A percentile compares a stretch with the other conserved stretches of the same genome.
These are phyloP conservation scores for Monosporascus cannonballus DNA, from an alignment of 2,329 filamentous ascomycete genomes.

Conservation along the genomic window DNA sequence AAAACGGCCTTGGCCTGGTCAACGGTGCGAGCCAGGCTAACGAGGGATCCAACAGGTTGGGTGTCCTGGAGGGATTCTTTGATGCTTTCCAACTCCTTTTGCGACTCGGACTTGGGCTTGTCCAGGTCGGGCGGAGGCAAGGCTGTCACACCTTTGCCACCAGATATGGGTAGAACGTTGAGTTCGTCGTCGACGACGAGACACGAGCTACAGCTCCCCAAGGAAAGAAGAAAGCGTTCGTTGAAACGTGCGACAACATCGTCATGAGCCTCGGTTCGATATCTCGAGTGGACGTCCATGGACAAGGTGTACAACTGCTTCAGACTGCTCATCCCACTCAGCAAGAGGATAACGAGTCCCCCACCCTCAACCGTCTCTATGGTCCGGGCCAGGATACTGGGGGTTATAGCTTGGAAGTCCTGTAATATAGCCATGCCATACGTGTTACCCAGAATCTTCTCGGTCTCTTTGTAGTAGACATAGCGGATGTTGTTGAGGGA, in stretches of 20 bases:
- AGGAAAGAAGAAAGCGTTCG: constrained; percentile 89
- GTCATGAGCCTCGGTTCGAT: constrained; percentile 90
- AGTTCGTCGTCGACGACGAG: constrained; percentile 96
- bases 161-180: constrained; percentile 94
- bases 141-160: constrained; percentile 81
- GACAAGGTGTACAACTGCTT: constrained; percentile 95
- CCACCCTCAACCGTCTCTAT: constrained; percentile 98
- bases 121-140: constrained; percentile 72
- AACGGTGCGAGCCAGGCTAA: constrained; percentile 80
- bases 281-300: constrained; percentile 97
- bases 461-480: constrained; percentile 99
- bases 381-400: constrained; percentile 90
- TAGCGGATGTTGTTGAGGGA: constrained; percentile 96
- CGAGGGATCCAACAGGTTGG: constrained; percentile 76
- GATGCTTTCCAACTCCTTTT: constrained; percentile 74
- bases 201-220: constrained; percentile 92
- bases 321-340: constrained; percentile 95
- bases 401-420: constrained; percentile 95
- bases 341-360: constrained; percentile 78
- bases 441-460: constrained; percentile 96
- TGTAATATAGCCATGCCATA: constrained; percentile 98
- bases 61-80: constrained; percentile 84
- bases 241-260: constrained; percentile 97
- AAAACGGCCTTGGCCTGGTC: constrained; percentile 97
- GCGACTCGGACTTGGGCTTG: constrained; percentile 62